Percentiles rank a stretch among this genome's conserved stretches.
Conservation (phyloP, 176 grass and related monocot genomes). For the Carex scoparia region DNA sequence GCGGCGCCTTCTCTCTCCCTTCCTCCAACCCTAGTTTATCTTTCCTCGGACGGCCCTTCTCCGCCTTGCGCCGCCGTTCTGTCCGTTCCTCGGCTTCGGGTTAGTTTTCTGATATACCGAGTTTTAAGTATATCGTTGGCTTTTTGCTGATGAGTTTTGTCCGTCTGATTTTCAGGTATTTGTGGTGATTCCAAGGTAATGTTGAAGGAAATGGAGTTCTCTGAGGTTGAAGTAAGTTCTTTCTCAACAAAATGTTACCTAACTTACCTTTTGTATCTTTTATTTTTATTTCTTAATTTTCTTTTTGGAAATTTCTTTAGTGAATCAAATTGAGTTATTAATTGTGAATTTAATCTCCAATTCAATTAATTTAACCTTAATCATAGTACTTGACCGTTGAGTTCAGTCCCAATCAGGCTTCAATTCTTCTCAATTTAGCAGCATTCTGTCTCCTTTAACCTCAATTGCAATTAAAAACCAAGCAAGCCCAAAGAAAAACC, state of each 20-base stretch:
- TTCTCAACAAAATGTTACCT: background rate
- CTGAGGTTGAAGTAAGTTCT: constrained; percentile 69
- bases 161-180: constrained; percentile 21
- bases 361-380: background rate
- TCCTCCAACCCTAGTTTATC: background rate
- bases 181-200: constrained; percentile 41
- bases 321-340: background rate
- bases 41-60: constrained; percentile 28
- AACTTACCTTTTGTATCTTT: background rate
- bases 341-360: background rate
- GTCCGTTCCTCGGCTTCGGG: constrained; percentile 10
- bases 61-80: constrained; percentile 27
- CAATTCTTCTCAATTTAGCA: background rate
- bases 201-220: constrained; percentile 86
- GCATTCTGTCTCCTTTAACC: background rate
- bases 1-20: constrained; percentile 35
- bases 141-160: background rate
- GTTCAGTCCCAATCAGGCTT: background rate
- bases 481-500: background rate
- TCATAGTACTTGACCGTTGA: background rate
- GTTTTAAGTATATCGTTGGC: background rate
- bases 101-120: background rate
- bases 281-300: background rate
- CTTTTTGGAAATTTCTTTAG: background rate
- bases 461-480: background rate